Base-by-base conservation (phyloP, 192 early-diverging fungal genomes). In the Chytriomyces hyalinus region DNA sequence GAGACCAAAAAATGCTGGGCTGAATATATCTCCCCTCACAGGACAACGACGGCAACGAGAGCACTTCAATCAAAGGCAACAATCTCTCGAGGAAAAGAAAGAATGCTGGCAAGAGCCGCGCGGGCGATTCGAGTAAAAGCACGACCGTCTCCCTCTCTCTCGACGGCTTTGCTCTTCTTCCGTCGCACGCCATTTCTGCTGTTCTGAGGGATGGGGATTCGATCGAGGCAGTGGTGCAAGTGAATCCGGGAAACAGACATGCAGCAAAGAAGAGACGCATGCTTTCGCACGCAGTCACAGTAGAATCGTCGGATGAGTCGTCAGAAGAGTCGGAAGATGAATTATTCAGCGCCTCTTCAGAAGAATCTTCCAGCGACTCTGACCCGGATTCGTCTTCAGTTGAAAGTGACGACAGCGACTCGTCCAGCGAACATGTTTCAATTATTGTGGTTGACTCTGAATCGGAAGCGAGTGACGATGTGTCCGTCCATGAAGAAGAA, bases 161-260 rank as follows among this genome's bases (percentile, higher is more conserved):
- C 8, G 69, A 71, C 28, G 69, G 69, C 22, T 71, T 71, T 44
- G 17, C 69, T 9, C 69, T 71, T 9, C 69, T 71, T n/a, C 69
- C 69, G 20, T 24, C 10, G 17, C 20, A 13, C 2, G 7, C 10
- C 11, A 44, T 44, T 1, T 8, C 9, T n/a, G 9, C 9, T 24
- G 10, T 71, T 9, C 48, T 71, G 50, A 48, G 69, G 8, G 69
- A 71, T 44, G 57, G 69, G n/a, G 69, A 71, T 43, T 7, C 15
- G 22, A 22, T 71, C 17, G 62, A 17, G 3, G n/a, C 26, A 26
- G 62, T 64, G 17, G 10, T 64, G 1, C 36, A 36, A 36, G 36
- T 36, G 4, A 36, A 36, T 36, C 36, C 36, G 36, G 17, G 62
- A 26, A 10, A 17, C 10, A 64, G 62, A 24, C 26, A 10, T 22